Base-by-base conservation (phyloP, 306 rosid genomes). In the Oxytropis ochrocephala region DNA sequence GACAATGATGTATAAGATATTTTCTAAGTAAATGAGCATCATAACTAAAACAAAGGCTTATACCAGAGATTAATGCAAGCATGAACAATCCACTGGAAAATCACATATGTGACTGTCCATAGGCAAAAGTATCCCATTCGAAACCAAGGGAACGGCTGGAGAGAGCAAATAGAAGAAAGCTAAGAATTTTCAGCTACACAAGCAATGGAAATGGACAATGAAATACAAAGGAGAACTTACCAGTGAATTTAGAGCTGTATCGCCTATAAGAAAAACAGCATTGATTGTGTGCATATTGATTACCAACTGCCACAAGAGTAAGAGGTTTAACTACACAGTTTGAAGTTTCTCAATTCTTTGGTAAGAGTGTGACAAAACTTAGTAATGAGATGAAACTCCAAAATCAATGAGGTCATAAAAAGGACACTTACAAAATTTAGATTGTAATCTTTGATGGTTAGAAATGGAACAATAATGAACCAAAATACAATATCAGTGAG, bases 401-500 rank as follows among this genome's bases (percentile, higher is more conserved):
- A 5, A 42, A 54, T 59, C 41, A 41, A 47, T 41, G 67, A 55
- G 17, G 30, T 68, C 55, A 64, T 33, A 17, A 52, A 52, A 48
- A n/a, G n/a, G 44, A 35, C 35, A 83, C 99, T 95, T 85, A 89
- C 97, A 64, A 91, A 91, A 67, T 85, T 95, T 56, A 91, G 74
- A 73, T 89, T 81, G 89, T 87, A 89, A 75, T 91, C 95, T 80
- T 85, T 91, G 78, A 89, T 85, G 69, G 92, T 70, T 70, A 91
- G 89, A 84, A 95, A 95, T 43, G 99, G 99, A 70, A 95, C 91
- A 24, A 95, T 75, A 43, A 89, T 61, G 80, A 91, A 89, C 99
- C 99, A 95, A 79, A 89, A 95, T 58, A 95, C 99, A 43, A 84
- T 79, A 67, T 95, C 99, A 42, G 99, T 95, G 77, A 95, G 95